Base-by-base conservation (phyloP, 108 stramenopile species). In the Skeletonema menzelii region DNA sequence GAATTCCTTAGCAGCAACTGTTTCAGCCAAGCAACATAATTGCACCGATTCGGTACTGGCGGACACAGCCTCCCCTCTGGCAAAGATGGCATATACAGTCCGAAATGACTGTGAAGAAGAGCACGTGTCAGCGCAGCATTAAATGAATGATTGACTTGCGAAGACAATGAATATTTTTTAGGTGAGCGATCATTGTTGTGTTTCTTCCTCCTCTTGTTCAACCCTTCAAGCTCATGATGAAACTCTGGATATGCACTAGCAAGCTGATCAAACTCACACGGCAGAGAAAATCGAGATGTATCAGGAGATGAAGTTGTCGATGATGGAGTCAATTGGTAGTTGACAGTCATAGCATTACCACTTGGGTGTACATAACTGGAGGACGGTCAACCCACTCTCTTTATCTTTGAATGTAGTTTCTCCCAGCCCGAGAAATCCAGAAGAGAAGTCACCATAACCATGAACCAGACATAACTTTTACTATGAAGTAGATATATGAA, bases 41-140 rank as follows among this genome's bases (percentile, higher is more conserved):
- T 96, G 64, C 90, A 91, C 27, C 97, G 83, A 72, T 97, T 96
- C 14, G 97, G 95, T 19, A 97, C 81, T 14, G 97, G 97, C 27
- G 97, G 97, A 70, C 92, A 95, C 30, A 97, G 70, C 24, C 82
- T 78, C 20, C 90, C 87, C 17, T 67, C 75, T 10, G 95, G 96
- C 31, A 95, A 65, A 27, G 86, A 77, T 30, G 91, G 86, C 67
- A 95, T 49, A 22, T 73, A 13, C 10, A 96, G 70, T 15, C 67
- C 44, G 53, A 92, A 97, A 42, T 91, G 80, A 30, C 77, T 67
- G 22, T 79, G 84, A 12, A 97, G 88, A 27, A 97, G 65, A 12
- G 91, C 88, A 47, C 88, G 79, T 12, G 97, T 95, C 56, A 97
- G 82, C 28, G 91, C 83, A 31, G 69, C 72, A 42, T 87, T 86